Conservation (phyloP, 441 rosid genomes). For the Brassica balearica region DNA sequence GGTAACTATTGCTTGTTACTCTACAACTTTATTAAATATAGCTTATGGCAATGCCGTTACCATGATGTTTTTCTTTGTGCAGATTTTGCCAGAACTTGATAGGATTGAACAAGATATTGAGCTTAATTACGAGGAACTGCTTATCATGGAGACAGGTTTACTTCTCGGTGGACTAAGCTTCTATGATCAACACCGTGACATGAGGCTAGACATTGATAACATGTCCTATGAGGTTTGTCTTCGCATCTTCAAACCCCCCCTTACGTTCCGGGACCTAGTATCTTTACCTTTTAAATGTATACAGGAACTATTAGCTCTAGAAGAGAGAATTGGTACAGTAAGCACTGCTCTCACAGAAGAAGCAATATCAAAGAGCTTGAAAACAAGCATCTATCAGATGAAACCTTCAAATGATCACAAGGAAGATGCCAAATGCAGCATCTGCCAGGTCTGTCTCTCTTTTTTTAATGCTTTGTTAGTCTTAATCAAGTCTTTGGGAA, state of each 20-base stretch:
- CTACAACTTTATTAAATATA: constrained; percentile 25
- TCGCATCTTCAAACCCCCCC: constrained; percentile 2
- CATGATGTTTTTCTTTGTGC: constrained; percentile 11
- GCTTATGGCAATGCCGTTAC: not conserved
- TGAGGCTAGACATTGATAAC: constrained; percentile 95
- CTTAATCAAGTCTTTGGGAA: constrained; percentile 12
- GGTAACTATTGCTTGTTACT: constrained; percentile 53
- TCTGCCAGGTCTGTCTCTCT: constrained; percentile 74
- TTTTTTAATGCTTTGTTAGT: constrained; percentile 22
- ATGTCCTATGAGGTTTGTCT: constrained; percentile 91
- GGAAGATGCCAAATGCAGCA: constrained; percentile 75
- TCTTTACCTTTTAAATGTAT: not conserved
- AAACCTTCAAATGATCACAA: constrained; percentile 35
- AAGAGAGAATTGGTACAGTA: constrained; percentile 93
- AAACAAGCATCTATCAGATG: constrained; percentile 56
- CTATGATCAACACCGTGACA: constrained; percentile 88
- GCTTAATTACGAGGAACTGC: constrained; percentile 84
- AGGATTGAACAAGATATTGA: constrained; percentile 88
- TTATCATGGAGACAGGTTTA: constrained; percentile 75
- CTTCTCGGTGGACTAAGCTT: constrained; percentile 70
- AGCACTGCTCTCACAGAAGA: constrained; percentile 94
- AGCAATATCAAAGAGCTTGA: constrained; percentile 66
- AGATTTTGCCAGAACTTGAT: constrained; percentile 83
- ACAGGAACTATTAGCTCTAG: constrained; percentile 83
- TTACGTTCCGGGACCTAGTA: not conserved